These are phyloP conservation scores for Kazachstania taianensis DNA, from an alignment of 805 yeast genomes.

Conservation along the genomic window DNA sequence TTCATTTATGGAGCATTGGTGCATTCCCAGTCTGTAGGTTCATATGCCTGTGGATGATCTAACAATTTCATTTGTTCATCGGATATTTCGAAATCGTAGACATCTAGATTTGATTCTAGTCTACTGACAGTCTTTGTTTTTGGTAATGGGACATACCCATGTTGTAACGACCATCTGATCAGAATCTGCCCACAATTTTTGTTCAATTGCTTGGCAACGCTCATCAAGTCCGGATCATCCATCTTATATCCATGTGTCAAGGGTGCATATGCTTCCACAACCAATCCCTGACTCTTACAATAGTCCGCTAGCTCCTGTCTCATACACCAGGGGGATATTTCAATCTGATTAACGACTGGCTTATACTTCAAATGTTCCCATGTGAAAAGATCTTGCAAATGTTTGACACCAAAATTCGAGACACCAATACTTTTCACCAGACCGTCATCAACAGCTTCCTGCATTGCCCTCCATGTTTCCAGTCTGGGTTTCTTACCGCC, in stretches of 20 bases:
- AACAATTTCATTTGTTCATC: slow-evolving; percentile 33
- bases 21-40: slow-evolving; percentile 72
- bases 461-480: slow-evolving; percentile 63
- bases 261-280: slow-evolving; percentile 73
- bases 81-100: slow-evolving; percentile 39
- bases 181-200: slow-evolving; percentile 53
- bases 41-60: slow-evolving; percentile 47
- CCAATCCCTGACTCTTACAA: slow-evolving; percentile 45
- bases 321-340: slow-evolving; percentile 77
- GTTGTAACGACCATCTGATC: slow-evolving; percentile 62
- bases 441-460: slow-evolving; percentile 56
- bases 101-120: slow-evolving; percentile 45
- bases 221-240: slow-evolving; percentile 41
- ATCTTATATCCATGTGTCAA: slow-evolving; percentile 54
- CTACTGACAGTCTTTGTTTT: slow-evolving; percentile 49
- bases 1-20: slow-evolving; percentile 43
- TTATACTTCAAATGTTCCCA: slow-evolving; percentile 45
- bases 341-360: slow-evolving; percentile 76
- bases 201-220: slow-evolving; percentile 40
- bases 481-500: slow-evolving; percentile 39
- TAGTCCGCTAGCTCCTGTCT: slow-evolving; percentile 52
- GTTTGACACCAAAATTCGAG: slow-evolving; percentile 57
- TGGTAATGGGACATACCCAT: slow-evolving; percentile 63
- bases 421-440: slow-evolving; percentile 62
- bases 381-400: slow-evolving; percentile 47